Conservation (phyloP, 192 early-diverging fungal genomes). For the Linderina pennispora region DNA sequence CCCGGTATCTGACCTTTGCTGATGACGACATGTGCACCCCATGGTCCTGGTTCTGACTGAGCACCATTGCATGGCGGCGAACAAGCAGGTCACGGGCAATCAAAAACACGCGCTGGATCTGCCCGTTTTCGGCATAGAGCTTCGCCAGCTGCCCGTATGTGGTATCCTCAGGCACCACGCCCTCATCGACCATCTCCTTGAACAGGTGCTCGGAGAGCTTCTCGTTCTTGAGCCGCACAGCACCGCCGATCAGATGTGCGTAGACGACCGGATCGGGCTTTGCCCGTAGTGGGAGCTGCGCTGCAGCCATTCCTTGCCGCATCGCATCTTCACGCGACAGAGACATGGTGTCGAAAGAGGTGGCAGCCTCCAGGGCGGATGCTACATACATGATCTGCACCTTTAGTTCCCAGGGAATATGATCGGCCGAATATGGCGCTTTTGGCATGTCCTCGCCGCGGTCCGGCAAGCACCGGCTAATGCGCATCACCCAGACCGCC, state of each 20-base stretch:
- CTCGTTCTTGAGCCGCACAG: conserved; percentile 23
- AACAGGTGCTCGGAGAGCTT: conserved; percentile 35
- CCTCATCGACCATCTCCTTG: conserved; percentile 30
- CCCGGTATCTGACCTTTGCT: conserved; percentile 6
- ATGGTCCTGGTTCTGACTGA: conserved; percentile 2
- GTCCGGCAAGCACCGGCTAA: conserved; percentile 39
- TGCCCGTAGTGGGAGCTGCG: conserved; percentile 23
- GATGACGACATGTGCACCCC: conserved; percentile 3
- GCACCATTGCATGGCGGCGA: conserved; percentile 8
- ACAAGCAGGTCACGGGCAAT: conserved; percentile 27
- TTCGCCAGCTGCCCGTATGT: conserved; percentile 31
- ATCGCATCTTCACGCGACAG: conserved; percentile 23
- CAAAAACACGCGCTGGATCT: conserved; percentile 30
- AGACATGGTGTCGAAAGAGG: conserved; percentile 13
- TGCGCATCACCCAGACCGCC: conserved; percentile 45
- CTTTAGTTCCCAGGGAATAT: conserved; percentile 41
- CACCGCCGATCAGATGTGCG: conserved; percentile 36
- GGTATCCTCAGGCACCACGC: conserved; percentile 22
- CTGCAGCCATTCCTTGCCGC: conserved; percentile 21
- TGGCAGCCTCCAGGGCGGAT: conserved; percentile 30
- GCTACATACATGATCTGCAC: conserved; percentile 40
- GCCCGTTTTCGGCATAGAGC: conserved; percentile 29
- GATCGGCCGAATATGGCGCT: conserved; percentile 10
- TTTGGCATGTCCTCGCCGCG: conserved; percentile 18
- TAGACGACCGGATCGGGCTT: conserved; percentile 32